Percentiles rank a stretch among this genome's conserved stretches.
Conservation (phyloP, 306 rosid species). For the Acacia crassicarpa region DNA sequence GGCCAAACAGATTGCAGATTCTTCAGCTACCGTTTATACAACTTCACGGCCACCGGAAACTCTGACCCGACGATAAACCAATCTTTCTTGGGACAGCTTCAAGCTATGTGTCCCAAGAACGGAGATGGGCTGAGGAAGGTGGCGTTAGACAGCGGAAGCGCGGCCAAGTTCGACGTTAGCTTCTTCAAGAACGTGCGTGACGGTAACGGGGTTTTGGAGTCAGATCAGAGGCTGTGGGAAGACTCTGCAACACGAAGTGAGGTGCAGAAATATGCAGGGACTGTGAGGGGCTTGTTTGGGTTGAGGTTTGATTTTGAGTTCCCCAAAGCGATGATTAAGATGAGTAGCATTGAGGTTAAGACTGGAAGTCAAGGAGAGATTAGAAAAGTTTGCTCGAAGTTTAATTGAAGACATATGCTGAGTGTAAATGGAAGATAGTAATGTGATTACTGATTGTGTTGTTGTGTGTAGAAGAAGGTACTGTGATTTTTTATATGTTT, state of each 20-base stretch:
- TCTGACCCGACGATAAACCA: conserved; percentile 59
- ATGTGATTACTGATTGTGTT: not conserved
- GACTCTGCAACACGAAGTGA: conserved; percentile 40
- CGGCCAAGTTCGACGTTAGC: conserved; percentile 47
- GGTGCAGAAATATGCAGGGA: conserved; percentile 61
- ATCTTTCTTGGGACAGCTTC: conserved; percentile 43
- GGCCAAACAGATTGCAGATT: conserved; percentile 61
- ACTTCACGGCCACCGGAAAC: conserved; percentile 54
- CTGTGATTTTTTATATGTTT: not conserved
- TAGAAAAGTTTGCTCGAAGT: conserved; percentile 58
- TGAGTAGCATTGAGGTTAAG: conserved; percentile 73
- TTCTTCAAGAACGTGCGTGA: conserved; percentile 65
- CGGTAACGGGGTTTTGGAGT: conserved; percentile 64
- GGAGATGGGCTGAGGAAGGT: conserved; percentile 53
- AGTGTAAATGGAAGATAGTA: not conserved
- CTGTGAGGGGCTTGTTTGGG: conserved; percentile 52
- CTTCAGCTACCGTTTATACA: conserved; percentile 47
- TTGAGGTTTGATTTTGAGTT: conserved; percentile 62
- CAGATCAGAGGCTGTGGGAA: conserved; percentile 76
- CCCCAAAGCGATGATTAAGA: conserved; percentile 70
- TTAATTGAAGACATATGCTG: conserved; percentile 43
- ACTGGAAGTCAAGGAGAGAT: conserved; percentile 68
- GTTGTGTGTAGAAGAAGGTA: not conserved
- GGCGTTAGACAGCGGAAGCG: conserved; percentile 53
- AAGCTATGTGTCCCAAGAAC: conserved; percentile 41